Conservation (phyloP, 305 asterid species). For the Rubia occidens region DNA sequence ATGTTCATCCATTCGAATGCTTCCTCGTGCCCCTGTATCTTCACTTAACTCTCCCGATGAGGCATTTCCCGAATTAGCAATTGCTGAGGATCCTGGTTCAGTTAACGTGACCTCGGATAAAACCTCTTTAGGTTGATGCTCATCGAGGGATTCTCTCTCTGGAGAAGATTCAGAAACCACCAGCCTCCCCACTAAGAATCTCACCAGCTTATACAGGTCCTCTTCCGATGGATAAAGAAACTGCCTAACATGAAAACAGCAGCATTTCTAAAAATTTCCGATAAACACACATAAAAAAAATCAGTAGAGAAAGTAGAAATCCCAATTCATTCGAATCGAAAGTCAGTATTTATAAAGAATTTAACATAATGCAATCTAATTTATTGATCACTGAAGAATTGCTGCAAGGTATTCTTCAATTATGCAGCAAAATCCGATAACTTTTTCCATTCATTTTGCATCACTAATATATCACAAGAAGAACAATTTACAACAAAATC, state of each 20-base stretch:
- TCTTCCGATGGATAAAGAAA: conserved; percentile 68
- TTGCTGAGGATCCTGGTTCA: conserved; percentile 6
- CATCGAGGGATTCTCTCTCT: conserved; percentile 18
- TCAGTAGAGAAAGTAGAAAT: background rate
- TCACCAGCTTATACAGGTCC: conserved; percentile 48
- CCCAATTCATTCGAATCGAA: background rate
- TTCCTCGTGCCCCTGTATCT: background rate
- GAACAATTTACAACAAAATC: background rate
- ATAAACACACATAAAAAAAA: background rate
- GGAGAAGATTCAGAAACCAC: conserved; percentile 31
- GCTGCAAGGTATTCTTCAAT: background rate
- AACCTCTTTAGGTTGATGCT: conserved; percentile 19
- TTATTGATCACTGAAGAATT: background rate
- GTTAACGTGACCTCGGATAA: background rate
- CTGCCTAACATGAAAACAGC: conserved; percentile 47
- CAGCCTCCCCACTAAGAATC: conserved; percentile 49
- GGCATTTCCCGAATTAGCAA: background rate
- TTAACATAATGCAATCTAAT: background rate
- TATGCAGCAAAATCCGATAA: background rate
- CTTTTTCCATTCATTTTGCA: background rate
- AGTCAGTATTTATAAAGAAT: background rate
- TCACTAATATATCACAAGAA: background rate
- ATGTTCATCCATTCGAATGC: background rate
- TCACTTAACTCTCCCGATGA: background rate
- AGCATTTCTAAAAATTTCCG: background rate